Evolutionary conservation across 2,329 filamentous ascomycete species (phyloP).

Genomic region (Onygena corvina): DNA sequence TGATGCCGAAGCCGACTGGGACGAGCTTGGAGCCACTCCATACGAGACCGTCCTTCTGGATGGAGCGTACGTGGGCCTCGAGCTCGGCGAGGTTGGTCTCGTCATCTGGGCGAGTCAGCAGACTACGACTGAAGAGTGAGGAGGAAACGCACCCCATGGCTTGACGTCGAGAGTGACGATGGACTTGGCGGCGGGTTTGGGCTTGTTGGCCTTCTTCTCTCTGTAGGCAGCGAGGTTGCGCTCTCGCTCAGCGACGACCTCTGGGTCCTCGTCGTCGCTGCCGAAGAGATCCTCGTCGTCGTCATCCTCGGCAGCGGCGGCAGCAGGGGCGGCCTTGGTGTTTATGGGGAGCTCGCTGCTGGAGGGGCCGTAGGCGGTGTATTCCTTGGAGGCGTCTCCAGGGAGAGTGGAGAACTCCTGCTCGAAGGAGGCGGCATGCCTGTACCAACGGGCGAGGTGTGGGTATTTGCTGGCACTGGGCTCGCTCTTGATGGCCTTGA

Average conservation of each 20-base stretch:
- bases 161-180: constrained; percentile 93
- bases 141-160: constrained; percentile 74
- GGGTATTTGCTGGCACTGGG: constrained; percentile 82
- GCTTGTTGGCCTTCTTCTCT: constrained; percentile 92
- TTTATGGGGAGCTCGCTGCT: constrained; percentile 63
- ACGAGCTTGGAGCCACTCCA: constrained; percentile 91
- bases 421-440: constrained; percentile 90
- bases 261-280: constrained; percentile 86
- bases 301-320: constrained; percentile 59
- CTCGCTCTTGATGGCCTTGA: constrained; percentile 69
- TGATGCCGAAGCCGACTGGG: constrained; percentile 90
- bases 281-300: constrained; percentile 90
- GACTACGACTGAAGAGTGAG: neutral
- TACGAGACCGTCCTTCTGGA: constrained; percentile 85
- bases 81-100: constrained; percentile 84
- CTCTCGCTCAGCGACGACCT: constrained; percentile 72
- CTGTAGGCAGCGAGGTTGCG: constrained; percentile 86
- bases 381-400: constrained; percentile 79
- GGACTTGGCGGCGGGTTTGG: constrained; percentile 88
- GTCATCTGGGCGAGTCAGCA: constrained; percentile 49
- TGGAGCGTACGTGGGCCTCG: constrained; percentile 65
- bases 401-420: constrained; percentile 81
- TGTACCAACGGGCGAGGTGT: constrained; percentile 94
- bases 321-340: constrained; percentile 68
- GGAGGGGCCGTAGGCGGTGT: constrained; percentile 86